phyloP scores from a whole-genome alignment of 495 filamentous ascomycete genomes.

The Poronia punctata region DNA sequence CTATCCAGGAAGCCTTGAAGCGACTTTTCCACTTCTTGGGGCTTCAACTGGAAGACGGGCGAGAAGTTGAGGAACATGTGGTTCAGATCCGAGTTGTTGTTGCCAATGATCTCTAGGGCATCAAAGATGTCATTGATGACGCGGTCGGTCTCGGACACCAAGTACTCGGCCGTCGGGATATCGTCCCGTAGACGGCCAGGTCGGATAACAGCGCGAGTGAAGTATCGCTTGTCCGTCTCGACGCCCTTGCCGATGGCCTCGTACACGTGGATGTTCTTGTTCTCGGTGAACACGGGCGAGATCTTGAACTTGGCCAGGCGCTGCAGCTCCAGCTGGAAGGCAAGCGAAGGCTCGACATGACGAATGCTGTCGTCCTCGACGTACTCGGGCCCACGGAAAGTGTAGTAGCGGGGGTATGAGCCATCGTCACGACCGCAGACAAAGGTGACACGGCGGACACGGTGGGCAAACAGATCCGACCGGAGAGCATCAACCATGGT shows the following conservation, averaged over 20 bases:
- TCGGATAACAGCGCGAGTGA: conserved; percentile 88
- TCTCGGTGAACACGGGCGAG: conserved; percentile 96
- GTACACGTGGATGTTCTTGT: conserved; percentile 97
- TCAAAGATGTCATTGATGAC: conserved; percentile 97
- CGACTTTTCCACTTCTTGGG: conserved; percentile 86
- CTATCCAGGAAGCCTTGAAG: conserved; percentile 92
- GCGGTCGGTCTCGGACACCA: conserved; percentile 94
- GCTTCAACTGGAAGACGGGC: conserved; percentile 85
- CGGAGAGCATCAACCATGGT: conserved; percentile 73
- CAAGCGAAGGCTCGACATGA: conserved; percentile 90
- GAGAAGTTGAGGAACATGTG: conserved; percentile 99
- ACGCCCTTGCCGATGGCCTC: conserved; percentile 90
- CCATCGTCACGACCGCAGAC: conserved; percentile 94
- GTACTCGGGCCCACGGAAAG: conserved; percentile 88
- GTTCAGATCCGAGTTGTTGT: conserved; percentile 98
- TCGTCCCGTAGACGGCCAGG: conserved; percentile 91
- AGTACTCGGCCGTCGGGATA: conserved; percentile 93
- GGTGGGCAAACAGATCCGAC: conserved; percentile 70
- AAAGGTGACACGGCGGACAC: conserved; percentile 86
- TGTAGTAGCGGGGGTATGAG: conserved; percentile 94
- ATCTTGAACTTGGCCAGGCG: conserved; percentile 95
- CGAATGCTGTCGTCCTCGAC: conserved; percentile 90
- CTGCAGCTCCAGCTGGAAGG: conserved; percentile 94
- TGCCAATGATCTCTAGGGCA: conserved; percentile 94
- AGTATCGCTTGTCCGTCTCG: conserved; percentile 95